phyloP scores from a whole-genome alignment of 2,329 filamentous ascomycete species.

The Zarea fungicola region DNA sequence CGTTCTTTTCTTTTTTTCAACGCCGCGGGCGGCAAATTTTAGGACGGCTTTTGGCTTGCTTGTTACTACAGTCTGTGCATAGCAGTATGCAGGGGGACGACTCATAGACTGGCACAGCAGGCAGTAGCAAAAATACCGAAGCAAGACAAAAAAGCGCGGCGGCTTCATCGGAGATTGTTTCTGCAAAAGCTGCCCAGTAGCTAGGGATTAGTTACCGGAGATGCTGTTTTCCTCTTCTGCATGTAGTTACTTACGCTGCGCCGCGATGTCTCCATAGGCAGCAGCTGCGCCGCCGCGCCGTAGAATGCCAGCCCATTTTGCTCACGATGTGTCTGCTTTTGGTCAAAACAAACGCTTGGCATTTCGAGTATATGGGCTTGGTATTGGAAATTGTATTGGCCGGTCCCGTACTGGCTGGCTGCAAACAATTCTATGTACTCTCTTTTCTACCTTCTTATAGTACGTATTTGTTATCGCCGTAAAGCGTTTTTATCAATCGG shows the following conservation, averaged over 20 bases:
- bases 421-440: too few relatives aligned
- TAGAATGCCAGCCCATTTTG: too few relatives aligned
- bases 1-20: background rate
- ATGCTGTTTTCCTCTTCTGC: background rate
- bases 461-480: too few relatives aligned
- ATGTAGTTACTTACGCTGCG: too few relatives aligned
- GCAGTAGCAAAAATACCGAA: background rate
- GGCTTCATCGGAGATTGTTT: conserved; percentile 6
- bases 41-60: background rate
- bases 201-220: background rate
- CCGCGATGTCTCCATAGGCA: background rate
- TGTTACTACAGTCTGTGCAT: background rate
- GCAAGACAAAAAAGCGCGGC: background rate
- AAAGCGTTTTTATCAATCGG: too few relatives aligned
- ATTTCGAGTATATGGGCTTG: too few relatives aligned
- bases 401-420: too few relatives aligned
- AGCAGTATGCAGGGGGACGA: background rate
- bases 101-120: background rate
- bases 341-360: too few relatives aligned
- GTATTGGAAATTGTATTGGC: too few relatives aligned
- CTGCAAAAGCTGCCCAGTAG: background rate
- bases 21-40: background rate
- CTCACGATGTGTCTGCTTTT: too few relatives aligned
- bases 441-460: too few relatives aligned
- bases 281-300: background rate